Base-by-base conservation (phyloP, 352 stramenopile species). In the Phytophthora pinifolia region DNA sequence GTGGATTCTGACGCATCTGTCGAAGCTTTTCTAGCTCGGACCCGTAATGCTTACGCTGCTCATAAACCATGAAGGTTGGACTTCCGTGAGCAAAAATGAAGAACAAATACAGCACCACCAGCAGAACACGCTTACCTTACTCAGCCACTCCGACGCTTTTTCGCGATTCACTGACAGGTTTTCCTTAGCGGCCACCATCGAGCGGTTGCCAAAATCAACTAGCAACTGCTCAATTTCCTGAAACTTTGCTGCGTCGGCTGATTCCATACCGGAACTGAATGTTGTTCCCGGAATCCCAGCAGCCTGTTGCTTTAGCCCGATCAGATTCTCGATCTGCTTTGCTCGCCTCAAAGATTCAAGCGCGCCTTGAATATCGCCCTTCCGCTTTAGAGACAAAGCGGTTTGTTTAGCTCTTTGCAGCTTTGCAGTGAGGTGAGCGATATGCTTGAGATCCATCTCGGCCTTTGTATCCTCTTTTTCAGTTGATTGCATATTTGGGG, bases 311-410 rank as follows among this genome's bases (percentile, higher is more conserved):
- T 86, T 88, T 27, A 80, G 56, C 32, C 76, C 45, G 18, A 92
- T 72, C 1, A 88, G 60, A 27, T 62, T 61, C 50, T 93, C 73
- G 34, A 92, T 80, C 39, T 88, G 73, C 58, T 93, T 93, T 9
- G 75, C 53, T n/a, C 76, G 76, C 12, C 76, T 71, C 75, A 93
- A 79, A 17, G 69, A 72, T 7, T 78, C 74, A n/a, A 91, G 46
- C 1, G 83, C 83, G 18, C 61, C 77, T 29, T 79, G 48, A n/a
- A 85, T 59, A 32, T 85, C 62, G 10, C 78, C 76, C 17, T 81
- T 67, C 17, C 74, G 66, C 47, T 93, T 93, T 31, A 88, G 39
- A 17, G 43, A 41, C 9, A 92, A 53, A 9, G 81, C 81, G 2
- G 47, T 48, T 18, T 70, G 54, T 46, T 79, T 86, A 15, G 64